Conservation (phyloP, 768 basidiomycete species). For the Tephrocybe sp. region DNA sequence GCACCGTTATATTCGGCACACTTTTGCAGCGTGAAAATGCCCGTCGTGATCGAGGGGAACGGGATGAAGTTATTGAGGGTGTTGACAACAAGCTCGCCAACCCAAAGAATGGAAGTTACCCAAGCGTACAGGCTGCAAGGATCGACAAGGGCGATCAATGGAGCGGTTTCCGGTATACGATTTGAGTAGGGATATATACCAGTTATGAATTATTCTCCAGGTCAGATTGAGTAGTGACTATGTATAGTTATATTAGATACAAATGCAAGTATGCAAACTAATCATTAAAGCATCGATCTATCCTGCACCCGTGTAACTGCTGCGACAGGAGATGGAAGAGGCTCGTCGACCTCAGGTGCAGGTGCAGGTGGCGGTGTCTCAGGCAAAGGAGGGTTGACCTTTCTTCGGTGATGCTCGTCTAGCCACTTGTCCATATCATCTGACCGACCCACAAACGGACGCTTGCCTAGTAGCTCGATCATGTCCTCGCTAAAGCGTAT, state of each 20-base stretch:
- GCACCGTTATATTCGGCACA: slow-evolving; percentile 46
- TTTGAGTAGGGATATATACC: slow-evolving; percentile 33
- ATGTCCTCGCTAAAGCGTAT: slow-evolving; percentile 72
- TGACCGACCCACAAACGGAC: slow-evolving; percentile 72
- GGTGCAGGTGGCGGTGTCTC: slow-evolving; percentile 25
- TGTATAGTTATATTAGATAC: slow-evolving; percentile 25
- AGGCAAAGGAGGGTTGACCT: slow-evolving; percentile 15
- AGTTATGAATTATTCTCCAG: slow-evolving; percentile 1
- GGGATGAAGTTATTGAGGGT: slow-evolving; percentile 64
- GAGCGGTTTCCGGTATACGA: slow-evolving; percentile 75
- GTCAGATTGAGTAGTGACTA: slow-evolving; percentile 5
- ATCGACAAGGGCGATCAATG: slow-evolving; percentile 67
- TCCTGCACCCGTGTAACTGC: slow-evolving; percentile 39
- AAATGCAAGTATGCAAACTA: slow-evolving; percentile 18
- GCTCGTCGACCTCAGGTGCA: slow-evolving; percentile 35
- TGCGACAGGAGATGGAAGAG: slow-evolving; percentile 50
- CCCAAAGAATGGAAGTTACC: slow-evolving; percentile 53
- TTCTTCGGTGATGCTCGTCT: slow-evolving; percentile 73
- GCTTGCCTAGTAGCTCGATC: slow-evolving; percentile 78
- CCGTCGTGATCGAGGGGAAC: slow-evolving; percentile 61
- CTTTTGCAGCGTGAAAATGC: slow-evolving; percentile 59
- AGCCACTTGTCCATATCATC: slow-evolving; percentile 99
- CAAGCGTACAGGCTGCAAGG: slow-evolving; percentile 56
- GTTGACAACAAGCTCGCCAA: slow-evolving; percentile 42
- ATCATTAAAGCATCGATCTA: slow-evolving; percentile 17